Conservation (phyloP, 163 green algal genomes). For the Picocystis sp. region DNA sequence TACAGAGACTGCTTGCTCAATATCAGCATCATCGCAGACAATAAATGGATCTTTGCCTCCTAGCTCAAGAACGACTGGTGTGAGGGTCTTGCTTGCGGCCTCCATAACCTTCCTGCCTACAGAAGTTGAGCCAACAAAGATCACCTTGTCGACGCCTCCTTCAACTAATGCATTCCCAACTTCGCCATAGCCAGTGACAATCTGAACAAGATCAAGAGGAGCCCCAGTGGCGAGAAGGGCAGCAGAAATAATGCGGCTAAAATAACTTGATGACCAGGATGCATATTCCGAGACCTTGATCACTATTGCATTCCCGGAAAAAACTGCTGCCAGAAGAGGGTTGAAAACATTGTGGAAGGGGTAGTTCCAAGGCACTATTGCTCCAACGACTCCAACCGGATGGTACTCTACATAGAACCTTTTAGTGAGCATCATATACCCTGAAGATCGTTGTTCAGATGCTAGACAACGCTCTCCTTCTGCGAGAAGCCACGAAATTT, state of each 20-base stretch:
- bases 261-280: constrained; percentile 65
- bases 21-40: constrained; percentile 70
- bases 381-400: constrained; percentile 81
- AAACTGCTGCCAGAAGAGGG: constrained; percentile 76
- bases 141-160: constrained; percentile 53
- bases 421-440: constrained; percentile 15
- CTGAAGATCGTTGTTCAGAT: constrained; percentile 44
- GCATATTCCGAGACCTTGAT: constrained; percentile 94
- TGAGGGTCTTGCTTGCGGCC: constrained; percentile 67
- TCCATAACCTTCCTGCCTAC: constrained; percentile 63
- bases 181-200: constrained; percentile 80
- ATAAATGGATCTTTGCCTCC: constrained; percentile 94
- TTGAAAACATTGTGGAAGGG: constrained; percentile 99
- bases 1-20: constrained; percentile 28
- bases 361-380: constrained; percentile 98
- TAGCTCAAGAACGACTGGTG: constrained; percentile 85
- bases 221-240: constrained; percentile 62
- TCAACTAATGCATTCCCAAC: constrained; percentile 76
- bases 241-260: constrained; percentile 56
- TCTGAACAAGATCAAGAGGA: constrained; percentile 71
- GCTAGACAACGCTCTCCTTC: constrained; percentile 65
- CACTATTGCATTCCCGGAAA: constrained; percentile 81
- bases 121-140: constrained; percentile 63
- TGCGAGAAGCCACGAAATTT: constrained; percentile 75
- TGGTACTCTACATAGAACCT: constrained; percentile 94